Base-by-base conservation (phyloP, 495 filamentous ascomycete genomes). In the Copromyces sp. region DNA sequence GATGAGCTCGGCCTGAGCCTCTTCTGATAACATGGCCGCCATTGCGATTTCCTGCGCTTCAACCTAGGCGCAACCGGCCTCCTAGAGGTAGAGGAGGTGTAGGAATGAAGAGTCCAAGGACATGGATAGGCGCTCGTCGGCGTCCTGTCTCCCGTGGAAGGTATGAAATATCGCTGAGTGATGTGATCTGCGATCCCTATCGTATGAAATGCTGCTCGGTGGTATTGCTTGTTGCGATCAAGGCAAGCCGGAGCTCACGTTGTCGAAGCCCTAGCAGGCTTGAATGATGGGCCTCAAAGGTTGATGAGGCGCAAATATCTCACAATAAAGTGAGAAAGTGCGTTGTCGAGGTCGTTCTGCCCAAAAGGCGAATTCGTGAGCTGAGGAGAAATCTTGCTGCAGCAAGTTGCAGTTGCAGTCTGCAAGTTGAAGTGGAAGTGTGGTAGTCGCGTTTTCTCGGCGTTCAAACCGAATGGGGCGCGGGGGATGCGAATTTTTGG, bases 1-100 rank as follows among this genome's bases (percentile, higher is more conserved):
- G 71, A 85, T 83, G 37, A 82, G 72, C 74, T 82, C 79, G 68
- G 76, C 75, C 68, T 78, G 77, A 12, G 78, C 76, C 70, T 80
- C 79, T 20, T 61, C 53, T 35, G 53, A 61, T 14, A 74, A 37
- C 4, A 75, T 70, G 2, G 76, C 75, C 35, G 77, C 79, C 78
- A 80, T 80, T 39, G 68, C 74, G 69, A 71, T 14, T 39, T 40
- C 68, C 70, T 75, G 74, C 69, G 41, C 35, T 70, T 69, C 59
- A 61, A 69, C 37, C 69, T 69, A 35, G 42, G 72, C 71, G 73
- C 45, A 73, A 59, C 68, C 71, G 40, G 69, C 72, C 73, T 42
- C 68, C 53, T 59, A 47, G 70, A 39, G 69, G 53, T 16, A 69
- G 61, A 44, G 40, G 69, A 61, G 40, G 65, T 24, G 44, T 37